These are phyloP conservation scores for Aspergillus eucalypticola DNA, from an alignment of 2,329 filamentous ascomycete species.

Conservation along the genomic window DNA sequence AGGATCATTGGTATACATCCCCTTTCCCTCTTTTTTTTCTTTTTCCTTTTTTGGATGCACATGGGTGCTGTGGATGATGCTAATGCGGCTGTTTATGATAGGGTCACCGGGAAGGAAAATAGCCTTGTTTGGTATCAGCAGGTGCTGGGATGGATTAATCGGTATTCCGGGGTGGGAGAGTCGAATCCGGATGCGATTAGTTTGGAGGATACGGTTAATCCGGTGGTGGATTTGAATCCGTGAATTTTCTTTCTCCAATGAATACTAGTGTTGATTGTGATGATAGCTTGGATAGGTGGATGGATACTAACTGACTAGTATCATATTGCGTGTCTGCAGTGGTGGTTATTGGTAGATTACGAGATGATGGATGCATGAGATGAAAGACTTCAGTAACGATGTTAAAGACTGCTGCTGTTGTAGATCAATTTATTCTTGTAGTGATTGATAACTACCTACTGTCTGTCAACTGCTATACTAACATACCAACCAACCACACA, in stretches of 20 bases:
- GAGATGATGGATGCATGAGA: background rate
- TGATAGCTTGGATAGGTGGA: background rate
- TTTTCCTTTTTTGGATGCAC: too few relatives aligned
- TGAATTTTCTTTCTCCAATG: slow-evolving; percentile 1
- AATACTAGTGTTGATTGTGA: background rate
- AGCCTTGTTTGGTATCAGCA: slow-evolving; percentile 84
- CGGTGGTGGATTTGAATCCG: slow-evolving; percentile 36
- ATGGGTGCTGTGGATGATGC: too few relatives aligned
- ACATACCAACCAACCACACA: background rate
- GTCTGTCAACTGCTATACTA: background rate
- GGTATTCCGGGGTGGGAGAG: slow-evolving; percentile 44
- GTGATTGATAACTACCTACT: background rate
- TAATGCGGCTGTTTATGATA: slow-evolving; percentile 11
- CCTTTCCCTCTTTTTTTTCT: background rate
- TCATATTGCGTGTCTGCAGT: too few relatives aligned
- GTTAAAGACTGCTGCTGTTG: background rate
- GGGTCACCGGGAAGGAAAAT: slow-evolving; percentile 86
- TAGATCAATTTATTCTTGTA: background rate
- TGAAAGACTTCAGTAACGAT: background rate
- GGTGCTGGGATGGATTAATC: slow-evolving; percentile 72
- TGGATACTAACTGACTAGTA: too few relatives aligned
- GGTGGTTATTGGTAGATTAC: too few relatives aligned
- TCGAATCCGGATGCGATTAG: slow-evolving; percentile 33
- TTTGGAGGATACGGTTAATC: slow-evolving; percentile 34
- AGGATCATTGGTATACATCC: slow-evolving; percentile 57